Percentiles rank a stretch among this genome's conserved stretches.
These are phyloP conservation scores for Pontederia crassipes DNA, from an alignment of 176 grass and related monocot species.

Conservation along the genomic window DNA sequence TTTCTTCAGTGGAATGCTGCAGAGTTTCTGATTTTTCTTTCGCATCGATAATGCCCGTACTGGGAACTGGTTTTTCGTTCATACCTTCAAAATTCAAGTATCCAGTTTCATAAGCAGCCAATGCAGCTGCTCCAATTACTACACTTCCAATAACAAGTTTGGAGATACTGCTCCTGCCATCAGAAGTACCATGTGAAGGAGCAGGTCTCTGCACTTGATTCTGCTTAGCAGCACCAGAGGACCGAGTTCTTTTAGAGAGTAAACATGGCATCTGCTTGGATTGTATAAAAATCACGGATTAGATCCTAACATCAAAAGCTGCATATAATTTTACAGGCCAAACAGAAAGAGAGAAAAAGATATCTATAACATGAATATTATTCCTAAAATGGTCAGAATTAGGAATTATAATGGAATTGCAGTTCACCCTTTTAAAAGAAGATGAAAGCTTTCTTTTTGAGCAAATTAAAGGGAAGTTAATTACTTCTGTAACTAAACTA, in stretches of 20 bases:
- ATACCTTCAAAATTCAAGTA: slow-evolving; percentile 44
- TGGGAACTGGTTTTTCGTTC: slow-evolving; percentile 31
- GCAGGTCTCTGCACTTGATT: slow-evolving; percentile 34
- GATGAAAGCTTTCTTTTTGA: too few relatives aligned
- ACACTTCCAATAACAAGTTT: slow-evolving; percentile 62
- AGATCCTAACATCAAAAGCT: background rate
- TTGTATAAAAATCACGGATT: background rate
- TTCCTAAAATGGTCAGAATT: too few relatives aligned
- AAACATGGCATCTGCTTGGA: slow-evolving; percentile 32
- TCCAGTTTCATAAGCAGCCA: slow-evolving; percentile 63
- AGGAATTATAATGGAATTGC: too few relatives aligned
- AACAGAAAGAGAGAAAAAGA: too few relatives aligned
- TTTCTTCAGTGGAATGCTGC: slow-evolving; percentile 36
- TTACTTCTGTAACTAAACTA: too few relatives aligned
- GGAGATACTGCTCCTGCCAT: slow-evolving; percentile 40
- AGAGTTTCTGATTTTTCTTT: slow-evolving; percentile 33
- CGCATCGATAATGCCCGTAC: slow-evolving; percentile 18
- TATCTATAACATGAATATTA: too few relatives aligned
- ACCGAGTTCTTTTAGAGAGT: slow-evolving; percentile 46
- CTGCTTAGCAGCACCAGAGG: slow-evolving; percentile 52
- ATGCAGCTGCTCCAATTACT: slow-evolving; percentile 44
- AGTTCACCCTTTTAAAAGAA: too few relatives aligned
- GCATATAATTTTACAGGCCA: too few relatives aligned
- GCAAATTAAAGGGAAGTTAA: too few relatives aligned
- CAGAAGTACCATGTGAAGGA: slow-evolving; percentile 36